A percentile compares a stretch with the other conserved stretches of the same genome.
Conservation (phyloP, 2,329 filamentous ascomycete species). For the Uncinocarpus reesii region DNA sequence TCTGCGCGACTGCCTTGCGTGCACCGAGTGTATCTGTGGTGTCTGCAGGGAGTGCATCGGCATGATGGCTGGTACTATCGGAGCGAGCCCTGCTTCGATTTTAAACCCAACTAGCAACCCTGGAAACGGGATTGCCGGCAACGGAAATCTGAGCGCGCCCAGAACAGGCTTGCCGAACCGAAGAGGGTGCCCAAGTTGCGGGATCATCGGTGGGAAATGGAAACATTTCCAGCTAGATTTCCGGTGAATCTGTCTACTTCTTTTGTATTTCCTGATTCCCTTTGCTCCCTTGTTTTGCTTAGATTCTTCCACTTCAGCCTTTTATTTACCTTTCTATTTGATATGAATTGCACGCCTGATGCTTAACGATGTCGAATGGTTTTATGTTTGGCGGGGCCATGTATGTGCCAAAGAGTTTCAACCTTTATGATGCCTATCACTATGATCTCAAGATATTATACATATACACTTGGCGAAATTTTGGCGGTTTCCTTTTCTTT, state of each 20-base stretch:
- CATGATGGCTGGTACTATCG: constrained; percentile 31
- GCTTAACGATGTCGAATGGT: constrained; percentile 5
- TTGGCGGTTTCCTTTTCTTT: not conserved
- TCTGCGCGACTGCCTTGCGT: constrained; percentile 78
- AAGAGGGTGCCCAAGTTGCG: constrained; percentile 38
- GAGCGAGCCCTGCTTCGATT: constrained; percentile 26
- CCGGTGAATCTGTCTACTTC: too few relatives aligned
- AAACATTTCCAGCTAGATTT: constrained; percentile 42
- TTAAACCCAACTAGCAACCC: constrained; percentile 29
- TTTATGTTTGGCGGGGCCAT: not conserved
- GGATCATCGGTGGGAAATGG: constrained; percentile 39
- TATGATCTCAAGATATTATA: constrained; percentile 1
- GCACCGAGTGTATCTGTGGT: constrained; percentile 91
- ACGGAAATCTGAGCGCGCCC: constrained; percentile 21
- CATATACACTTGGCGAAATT: not conserved
- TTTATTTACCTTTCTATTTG: not conserved
- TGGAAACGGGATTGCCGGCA: constrained; percentile 21
- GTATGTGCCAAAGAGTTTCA: not conserved
- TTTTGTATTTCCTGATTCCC: constrained; percentile 2
- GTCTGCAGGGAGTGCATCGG: constrained; percentile 75
- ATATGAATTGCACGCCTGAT: constrained; percentile 3
- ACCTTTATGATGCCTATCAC: not conserved
- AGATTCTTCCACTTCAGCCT: not conserved
- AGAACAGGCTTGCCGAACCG: constrained; percentile 31
- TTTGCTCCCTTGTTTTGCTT: not conserved